Base-by-base conservation (phyloP, 108 stramenopile species). In the Stephanodiscus minutulus region DNA sequence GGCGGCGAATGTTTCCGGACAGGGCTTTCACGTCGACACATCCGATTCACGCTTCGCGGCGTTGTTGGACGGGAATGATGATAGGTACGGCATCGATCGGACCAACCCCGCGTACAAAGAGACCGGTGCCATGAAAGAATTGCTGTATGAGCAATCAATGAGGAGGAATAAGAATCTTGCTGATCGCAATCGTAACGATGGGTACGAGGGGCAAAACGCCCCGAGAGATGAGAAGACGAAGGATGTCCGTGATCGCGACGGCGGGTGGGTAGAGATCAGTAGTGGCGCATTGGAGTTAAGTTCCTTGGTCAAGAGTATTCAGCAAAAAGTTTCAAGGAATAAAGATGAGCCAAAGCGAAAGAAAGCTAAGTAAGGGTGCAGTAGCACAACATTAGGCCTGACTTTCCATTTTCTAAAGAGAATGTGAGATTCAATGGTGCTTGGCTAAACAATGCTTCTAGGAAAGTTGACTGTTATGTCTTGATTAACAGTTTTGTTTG, bases 51-150 rank as follows among this genome's bases (percentile, higher is more conserved):
- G 97, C 20, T 98, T 98, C 58, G 72, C 89, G 5, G 91, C 90
- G 15, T 80, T 98, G 37, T 73, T 98, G 31, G 92, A 96, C 65
- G 97, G 97, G 25, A 52, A 57, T 11, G 92, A 98, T 80, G 91
- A 83, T 54, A 68, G 88, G 24, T 98, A 94, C 70, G 97, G 96
- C 20, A 97, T 98, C 65, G 97, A 98, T 69, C 82, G 85, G 28
- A 96, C 96, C 2, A 89, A 90, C 70, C 81, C 91, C 2, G 70
- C 83, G 54, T 98, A 80, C 80, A 95, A 89, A 77, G 92, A 96
- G 36, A 98, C 97, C 12, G 65, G 82, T 39, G 97, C 89, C 15
- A 97, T 98, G 96, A 90, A 84, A 47, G 61, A 83, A 17, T 86
- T 98, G 63, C 64, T 98, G 57, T 68, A 68, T 5, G 94, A 95